Base-by-base conservation (phyloP, 2,329 filamentous ascomycete genomes). In the Coleophoma eucalyptorum region DNA sequence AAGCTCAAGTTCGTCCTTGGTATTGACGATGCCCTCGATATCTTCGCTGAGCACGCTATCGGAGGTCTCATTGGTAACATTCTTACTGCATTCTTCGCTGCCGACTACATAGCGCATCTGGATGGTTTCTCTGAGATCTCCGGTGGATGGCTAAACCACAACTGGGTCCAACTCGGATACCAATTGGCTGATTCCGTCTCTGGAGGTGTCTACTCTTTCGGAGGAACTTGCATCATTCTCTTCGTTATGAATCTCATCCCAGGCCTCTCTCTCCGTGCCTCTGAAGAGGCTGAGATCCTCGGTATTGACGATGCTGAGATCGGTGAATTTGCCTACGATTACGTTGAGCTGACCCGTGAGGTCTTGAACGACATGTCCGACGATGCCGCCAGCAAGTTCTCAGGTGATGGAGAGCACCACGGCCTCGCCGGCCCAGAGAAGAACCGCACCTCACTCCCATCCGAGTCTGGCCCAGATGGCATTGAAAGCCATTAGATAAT, bases 301-400 rank as follows among this genome's bases (percentile, higher is more conserved):
- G 90, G 90, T 58, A 91, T 95, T 53, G 90, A 96, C 62, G 91
- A 96, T 62, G 85, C 88, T 20, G 90, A 96, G 70, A 89, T 96
- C 63, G 91, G 91, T 67, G 91, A 96, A 73, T 96, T 94, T 67
- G 91, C 90, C n/a, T 96, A 96, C 68, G 91, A 96, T 69, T 96
- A 95, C 37, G 64, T 96, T 58, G 90, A 95, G 75, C 76, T 94
- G 57, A 86, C 81, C 18, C 77, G 89, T 55, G 86, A 89, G 58
- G 78, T 87, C 18, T 51, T 70, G 18, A 73, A 67, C 46, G 62
- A 64, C 31, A 52, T 43, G 46, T 21, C 20, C 16, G 55, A 57
- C 16, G 26, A 26, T 26, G 47, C 26, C 18, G 49, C 51, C n/a
- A 57, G 52, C 55, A 57, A 46, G 43, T 52, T 46, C 50, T 62